phyloP scores from a whole-genome alignment of 2,329 filamentous ascomycete species.

The Nannizzia gypsea region DNA sequence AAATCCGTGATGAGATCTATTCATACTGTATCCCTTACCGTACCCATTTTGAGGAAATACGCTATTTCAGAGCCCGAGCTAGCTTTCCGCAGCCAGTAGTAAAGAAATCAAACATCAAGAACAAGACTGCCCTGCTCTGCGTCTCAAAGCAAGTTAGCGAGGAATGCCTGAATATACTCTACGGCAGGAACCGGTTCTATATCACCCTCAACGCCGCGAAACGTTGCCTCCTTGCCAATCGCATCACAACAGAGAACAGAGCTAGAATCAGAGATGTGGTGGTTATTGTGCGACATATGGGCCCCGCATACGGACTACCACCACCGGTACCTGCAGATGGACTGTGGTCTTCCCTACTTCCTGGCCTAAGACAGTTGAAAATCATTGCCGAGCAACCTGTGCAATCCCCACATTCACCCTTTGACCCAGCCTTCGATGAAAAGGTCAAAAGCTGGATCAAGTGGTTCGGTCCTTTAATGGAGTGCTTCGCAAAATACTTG shows the following conservation, averaged over 20 bases:
- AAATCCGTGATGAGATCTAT: background rate
- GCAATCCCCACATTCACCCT: background rate
- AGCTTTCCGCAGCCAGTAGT: background rate
- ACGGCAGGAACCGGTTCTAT: background rate
- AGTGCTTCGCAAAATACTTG: conserved; percentile 1
- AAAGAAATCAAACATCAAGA: background rate
- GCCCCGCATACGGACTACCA: background rate
- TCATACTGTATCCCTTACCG: background rate
- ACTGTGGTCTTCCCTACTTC: background rate
- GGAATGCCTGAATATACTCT: background rate
- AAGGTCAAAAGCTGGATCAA: background rate
- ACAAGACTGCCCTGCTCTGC: background rate
- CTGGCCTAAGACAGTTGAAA: background rate
- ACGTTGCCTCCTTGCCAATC: background rate
- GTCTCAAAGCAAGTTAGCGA: conserved; percentile 1
- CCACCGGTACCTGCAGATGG: background rate
- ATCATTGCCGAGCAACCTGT: background rate
- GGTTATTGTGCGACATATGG: background rate
- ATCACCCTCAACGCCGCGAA: background rate
- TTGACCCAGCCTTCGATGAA: background rate
- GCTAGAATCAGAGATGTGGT: conserved; percentile 1
- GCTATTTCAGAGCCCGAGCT: background rate
- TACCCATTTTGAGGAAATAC: background rate
- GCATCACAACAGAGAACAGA: background rate
- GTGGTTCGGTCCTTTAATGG: background rate